Conservation (phyloP, 805 yeast genomes). For the Lachancea sp. region DNA sequence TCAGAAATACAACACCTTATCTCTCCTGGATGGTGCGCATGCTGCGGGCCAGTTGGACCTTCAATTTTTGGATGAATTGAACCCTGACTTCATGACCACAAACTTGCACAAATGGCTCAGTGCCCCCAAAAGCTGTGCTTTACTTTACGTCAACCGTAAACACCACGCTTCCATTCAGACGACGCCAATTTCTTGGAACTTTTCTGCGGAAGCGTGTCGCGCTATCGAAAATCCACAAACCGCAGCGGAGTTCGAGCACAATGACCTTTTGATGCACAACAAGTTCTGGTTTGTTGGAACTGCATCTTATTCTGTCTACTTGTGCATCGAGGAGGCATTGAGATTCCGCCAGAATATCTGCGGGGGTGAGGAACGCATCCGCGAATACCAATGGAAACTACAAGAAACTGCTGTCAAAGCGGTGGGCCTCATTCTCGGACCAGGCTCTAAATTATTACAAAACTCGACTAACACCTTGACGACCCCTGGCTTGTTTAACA, state of each 20-base stretch:
- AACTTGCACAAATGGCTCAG: slow-evolving; percentile 69
- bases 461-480: slow-evolving; percentile 14
- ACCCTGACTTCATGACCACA: slow-evolving; percentile 56
- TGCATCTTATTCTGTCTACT: slow-evolving; percentile 38
- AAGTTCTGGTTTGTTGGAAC: slow-evolving; percentile 51
- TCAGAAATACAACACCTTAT: slow-evolving; percentile 39
- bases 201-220: slow-evolving; percentile 10
- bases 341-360: slow-evolving; percentile 42
- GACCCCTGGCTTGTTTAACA: slow-evolving; percentile 25
- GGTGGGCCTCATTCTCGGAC: slow-evolving; percentile 39
- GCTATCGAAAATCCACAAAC: slow-evolving; percentile 8
- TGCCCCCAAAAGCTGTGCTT: slow-evolving; percentile 52
- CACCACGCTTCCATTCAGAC: slow-evolving; percentile 48
- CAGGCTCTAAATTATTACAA: slow-evolving; percentile 29
- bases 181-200: slow-evolving; percentile 48
- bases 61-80: slow-evolving; percentile 33
- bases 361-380: slow-evolving; percentile 53
- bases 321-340: slow-evolving; percentile 43
- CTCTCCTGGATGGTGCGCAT: slow-evolving; percentile 71
- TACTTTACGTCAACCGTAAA: slow-evolving; percentile 48
- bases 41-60: slow-evolving; percentile 49
- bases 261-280: slow-evolving; percentile 30
- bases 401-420: slow-evolving; percentile 39
- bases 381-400: slow-evolving; percentile 41
- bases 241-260: slow-evolving; percentile 14